These are phyloP conservation scores for Citrus inodora DNA, from an alignment of 345 rosid species.

Conservation along the genomic window DNA sequence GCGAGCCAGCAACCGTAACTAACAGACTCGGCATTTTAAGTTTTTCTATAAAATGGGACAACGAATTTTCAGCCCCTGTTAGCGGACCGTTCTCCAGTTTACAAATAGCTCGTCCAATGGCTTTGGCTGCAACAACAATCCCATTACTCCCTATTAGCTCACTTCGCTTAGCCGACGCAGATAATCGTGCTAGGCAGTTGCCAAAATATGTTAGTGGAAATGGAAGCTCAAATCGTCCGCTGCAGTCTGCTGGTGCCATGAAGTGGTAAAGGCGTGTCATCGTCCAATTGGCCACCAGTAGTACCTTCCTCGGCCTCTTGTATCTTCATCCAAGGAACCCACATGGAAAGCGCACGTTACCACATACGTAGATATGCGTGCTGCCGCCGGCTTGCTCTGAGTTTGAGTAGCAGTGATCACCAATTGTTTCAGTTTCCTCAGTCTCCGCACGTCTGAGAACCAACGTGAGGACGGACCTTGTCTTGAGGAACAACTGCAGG, in stretches of 20 bases:
- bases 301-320: not conserved
- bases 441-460: not conserved
- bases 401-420: no score
- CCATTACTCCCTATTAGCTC: slow-evolving; percentile 26
- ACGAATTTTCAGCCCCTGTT: slow-evolving; percentile 17
- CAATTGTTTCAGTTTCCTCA: not conserved
- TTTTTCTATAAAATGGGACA: slow-evolving; percentile 1
- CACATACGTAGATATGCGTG: slow-evolving; percentile 25
- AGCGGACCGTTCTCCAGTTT: slow-evolving; percentile 16
- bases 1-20: slow-evolving; percentile 29
- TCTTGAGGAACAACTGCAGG: not conserved
- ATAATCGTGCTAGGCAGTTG: slow-evolving; percentile 28
- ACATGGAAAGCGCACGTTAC: slow-evolving; percentile 32
- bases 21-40: slow-evolving; percentile 14
- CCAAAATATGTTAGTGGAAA: slow-evolving; percentile 41
- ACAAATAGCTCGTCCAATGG: slow-evolving; percentile 20
- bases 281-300: not conserved
- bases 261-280: slow-evolving; percentile 14
- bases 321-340: slow-evolving; percentile 29
- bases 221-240: slow-evolving; percentile 19
- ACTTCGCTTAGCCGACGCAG: slow-evolving; percentile 18
- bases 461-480: not conserved
- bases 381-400: not conserved
- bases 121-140: slow-evolving; percentile 19
- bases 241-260: slow-evolving; percentile 19